Evolutionary conservation across 306 rosid genomes (phyloP).

Genomic region (Fagus crenata): DNA sequence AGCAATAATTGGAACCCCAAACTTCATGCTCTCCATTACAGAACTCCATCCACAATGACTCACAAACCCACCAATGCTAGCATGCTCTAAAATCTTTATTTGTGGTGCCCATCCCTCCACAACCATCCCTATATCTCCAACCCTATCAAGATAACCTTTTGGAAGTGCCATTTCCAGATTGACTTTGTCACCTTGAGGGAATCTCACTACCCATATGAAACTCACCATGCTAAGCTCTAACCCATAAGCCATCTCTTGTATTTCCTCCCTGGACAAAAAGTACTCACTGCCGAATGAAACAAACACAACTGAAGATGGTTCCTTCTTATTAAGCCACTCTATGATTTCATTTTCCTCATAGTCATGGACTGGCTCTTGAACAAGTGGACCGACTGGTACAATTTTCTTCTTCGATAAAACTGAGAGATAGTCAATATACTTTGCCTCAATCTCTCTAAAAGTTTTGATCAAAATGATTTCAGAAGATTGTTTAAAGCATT

Average conservation of each 20-base stretch:
- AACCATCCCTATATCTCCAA: constrained; percentile 18
- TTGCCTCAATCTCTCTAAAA: background rate
- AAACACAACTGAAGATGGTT: background rate
- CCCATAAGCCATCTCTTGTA: no score
- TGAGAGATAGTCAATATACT: background rate
- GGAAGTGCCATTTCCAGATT: constrained; percentile 19
- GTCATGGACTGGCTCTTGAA: background rate
- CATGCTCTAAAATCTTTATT: constrained; percentile 17
- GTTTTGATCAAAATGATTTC: background rate
- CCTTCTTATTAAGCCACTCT: background rate
- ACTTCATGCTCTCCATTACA: constrained; percentile 1
- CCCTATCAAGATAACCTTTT: constrained; percentile 13
- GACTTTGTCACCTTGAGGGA: constrained; percentile 2
- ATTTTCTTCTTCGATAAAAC: background rate
- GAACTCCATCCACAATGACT: no score
- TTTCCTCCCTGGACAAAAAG: background rate
- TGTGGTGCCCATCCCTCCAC: constrained; percentile 34
- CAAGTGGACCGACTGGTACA: background rate
- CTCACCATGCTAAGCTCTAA: no score
- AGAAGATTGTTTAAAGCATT: background rate
- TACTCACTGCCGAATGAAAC: background rate
- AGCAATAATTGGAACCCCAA: constrained; percentile 30
- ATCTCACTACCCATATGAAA: background rate
- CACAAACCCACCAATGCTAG: no score
- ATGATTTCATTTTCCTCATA: background rate